These are phyloP conservation scores for Phoenix roebelenii DNA, from an alignment of 176 grass and related monocot genomes.

Conservation along the genomic window DNA sequence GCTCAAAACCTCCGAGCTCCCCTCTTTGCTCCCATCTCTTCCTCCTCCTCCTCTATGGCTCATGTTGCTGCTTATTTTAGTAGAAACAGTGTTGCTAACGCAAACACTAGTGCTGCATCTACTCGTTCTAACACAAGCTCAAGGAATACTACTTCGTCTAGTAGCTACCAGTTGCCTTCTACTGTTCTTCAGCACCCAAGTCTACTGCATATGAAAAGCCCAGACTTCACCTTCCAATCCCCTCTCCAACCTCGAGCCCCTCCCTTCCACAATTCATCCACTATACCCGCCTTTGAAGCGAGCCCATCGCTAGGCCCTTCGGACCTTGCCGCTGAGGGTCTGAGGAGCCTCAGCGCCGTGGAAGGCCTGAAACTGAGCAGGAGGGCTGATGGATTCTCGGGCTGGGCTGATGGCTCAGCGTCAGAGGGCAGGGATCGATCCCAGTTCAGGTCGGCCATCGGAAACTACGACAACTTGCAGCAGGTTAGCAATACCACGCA, in stretches of 20 bases:
- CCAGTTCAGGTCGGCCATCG: no score
- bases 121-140: neutral
- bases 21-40: neutral
- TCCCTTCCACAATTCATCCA: no score
- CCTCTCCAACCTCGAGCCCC: no score
- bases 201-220: constrained; percentile 18
- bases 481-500: constrained; percentile 1
- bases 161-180: neutral
- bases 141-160: constrained; percentile 18
- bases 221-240: constrained; percentile 24
- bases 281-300: no score
- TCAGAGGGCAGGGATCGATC: no score
- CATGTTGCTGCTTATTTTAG: constrained; percentile 30
- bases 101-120: neutral
- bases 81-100: constrained; percentile 6
- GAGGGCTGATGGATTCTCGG: no score
- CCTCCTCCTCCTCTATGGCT: constrained; percentile 13
- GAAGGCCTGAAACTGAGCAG: no score
- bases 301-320: no score
- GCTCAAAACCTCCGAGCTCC: constrained; percentile 20
- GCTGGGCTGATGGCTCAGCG: no score
- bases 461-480: no score
- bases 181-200: constrained; percentile 8
- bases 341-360: no score
- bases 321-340: no score